A percentile compares a stretch with the other conserved stretches of the same genome.
Conservation (phyloP, 306 rosid species). For the Prunus davidiana region DNA sequence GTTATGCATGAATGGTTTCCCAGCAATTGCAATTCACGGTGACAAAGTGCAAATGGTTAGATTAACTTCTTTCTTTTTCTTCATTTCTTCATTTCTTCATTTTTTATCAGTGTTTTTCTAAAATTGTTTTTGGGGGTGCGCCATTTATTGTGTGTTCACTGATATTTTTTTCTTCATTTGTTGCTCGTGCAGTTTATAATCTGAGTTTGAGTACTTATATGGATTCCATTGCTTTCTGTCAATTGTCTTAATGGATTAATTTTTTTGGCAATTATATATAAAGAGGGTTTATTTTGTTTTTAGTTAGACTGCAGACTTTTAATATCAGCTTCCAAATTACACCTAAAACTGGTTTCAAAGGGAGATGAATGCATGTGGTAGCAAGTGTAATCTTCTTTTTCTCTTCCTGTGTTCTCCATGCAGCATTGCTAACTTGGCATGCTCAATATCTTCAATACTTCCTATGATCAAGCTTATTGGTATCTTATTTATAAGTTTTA, state of each 20-base stretch:
- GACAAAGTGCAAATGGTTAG: constrained; percentile 40
- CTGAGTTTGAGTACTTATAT: background rate
- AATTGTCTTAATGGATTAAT: background rate
- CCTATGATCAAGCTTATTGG: background rate
- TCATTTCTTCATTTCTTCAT: background rate
- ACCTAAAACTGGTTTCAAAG: background rate
- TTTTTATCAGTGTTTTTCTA: background rate
- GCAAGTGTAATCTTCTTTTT: background rate
- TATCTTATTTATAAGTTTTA: background rate
- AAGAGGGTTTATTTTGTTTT: too few relatives aligned
- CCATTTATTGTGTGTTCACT: background rate
- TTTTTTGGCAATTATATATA: too few relatives aligned
- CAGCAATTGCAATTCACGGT: constrained; percentile 38
- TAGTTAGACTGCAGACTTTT: background rate
- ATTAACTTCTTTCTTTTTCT: background rate
- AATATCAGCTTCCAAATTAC: background rate
- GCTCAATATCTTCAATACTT: too few relatives aligned
- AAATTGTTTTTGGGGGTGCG: background rate
- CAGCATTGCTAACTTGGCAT: too few relatives aligned
- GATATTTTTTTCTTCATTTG: background rate
- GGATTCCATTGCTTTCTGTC: background rate
- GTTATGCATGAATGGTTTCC: constrained; percentile 23
- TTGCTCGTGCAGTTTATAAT: background rate
- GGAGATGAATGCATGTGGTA: background rate
- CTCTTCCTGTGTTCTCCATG: background rate